These are phyloP conservation scores for Ogataea parapolymorpha DNA, from an alignment of 805 yeast genomes.

Conservation along the genomic window DNA sequence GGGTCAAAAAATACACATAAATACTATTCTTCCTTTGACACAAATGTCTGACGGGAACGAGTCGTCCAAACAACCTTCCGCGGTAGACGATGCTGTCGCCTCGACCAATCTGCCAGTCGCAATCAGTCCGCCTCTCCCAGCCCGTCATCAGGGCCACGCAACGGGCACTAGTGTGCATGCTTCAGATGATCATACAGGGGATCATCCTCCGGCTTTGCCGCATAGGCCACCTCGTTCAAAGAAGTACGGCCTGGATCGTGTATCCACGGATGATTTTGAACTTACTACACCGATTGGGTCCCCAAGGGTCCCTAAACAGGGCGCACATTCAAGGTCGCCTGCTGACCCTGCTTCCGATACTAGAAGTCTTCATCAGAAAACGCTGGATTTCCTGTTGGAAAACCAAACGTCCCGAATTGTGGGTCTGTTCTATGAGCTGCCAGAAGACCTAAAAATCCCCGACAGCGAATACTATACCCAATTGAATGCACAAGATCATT, in stretches of 20 bases:
- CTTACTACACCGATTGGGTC: slow-evolving; percentile 9
- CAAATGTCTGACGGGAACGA: too few relatives aligned
- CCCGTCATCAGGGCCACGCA: neutral
- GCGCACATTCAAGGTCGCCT: neutral
- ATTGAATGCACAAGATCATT: slow-evolving; percentile 19
- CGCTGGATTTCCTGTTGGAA: slow-evolving; percentile 10
- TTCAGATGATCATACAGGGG: neutral
- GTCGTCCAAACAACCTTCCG: too few relatives aligned
- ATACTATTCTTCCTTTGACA: too few relatives aligned
- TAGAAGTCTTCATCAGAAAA: slow-evolving; percentile 4
- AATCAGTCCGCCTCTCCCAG: neutral
- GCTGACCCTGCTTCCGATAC: neutral
- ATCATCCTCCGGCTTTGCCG: slow-evolving; percentile 11
- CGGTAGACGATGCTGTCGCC: neutral
- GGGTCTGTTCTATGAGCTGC: slow-evolving; percentile 6
- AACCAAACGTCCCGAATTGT: slow-evolving; percentile 17
- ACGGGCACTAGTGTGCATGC: too few relatives aligned
- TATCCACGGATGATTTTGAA: slow-evolving; percentile 16
- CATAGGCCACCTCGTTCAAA: slow-evolving; percentile 9
- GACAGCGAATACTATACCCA: slow-evolving; percentile 18
- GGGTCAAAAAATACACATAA: neutral
- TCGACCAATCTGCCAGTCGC: neutral
- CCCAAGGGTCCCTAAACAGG: neutral
- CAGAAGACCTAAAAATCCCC: slow-evolving; percentile 13
- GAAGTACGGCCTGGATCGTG: slow-evolving; percentile 12